These are phyloP conservation scores for Pyrenochaeta sp. DNA, from an alignment of 2,329 filamentous ascomycete species.

Conservation along the genomic window DNA sequence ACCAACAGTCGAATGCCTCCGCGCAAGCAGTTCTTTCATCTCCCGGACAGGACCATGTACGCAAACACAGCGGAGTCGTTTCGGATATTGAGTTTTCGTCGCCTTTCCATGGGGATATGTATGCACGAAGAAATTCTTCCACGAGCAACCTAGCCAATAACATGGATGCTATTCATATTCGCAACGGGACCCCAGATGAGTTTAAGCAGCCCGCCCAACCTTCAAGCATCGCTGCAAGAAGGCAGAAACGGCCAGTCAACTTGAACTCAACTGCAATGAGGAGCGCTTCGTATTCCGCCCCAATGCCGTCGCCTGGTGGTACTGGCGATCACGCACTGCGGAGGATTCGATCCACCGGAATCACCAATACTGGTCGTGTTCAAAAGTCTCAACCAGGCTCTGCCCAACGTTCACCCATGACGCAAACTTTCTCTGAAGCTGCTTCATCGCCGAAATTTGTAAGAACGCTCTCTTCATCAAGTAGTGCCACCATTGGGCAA, in stretches of 20 bases:
- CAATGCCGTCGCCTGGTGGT: constrained; percentile 50
- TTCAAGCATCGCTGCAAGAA: constrained; percentile 51
- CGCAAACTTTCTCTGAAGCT: constrained; percentile 55
- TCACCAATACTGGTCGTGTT: constrained; percentile 54
- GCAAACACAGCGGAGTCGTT: constrained; percentile 38
- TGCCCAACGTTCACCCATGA: constrained; percentile 58
- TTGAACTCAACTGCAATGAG: constrained; percentile 48
- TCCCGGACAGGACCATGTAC: constrained; percentile 35
- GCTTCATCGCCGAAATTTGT: constrained; percentile 56
- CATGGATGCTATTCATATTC: constrained; percentile 49
- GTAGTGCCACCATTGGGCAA: constrained; percentile 43
- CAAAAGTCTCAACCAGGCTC: constrained; percentile 55
- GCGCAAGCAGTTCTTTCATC: constrained; percentile 45
- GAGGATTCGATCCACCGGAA: constrained; percentile 57
- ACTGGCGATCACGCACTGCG: constrained; percentile 51
- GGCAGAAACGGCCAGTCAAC: constrained; percentile 51
- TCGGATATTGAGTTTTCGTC: constrained; percentile 42
- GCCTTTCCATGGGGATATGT: constrained; percentile 42
- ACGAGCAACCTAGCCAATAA: constrained; percentile 49
- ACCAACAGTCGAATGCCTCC: constrained; percentile 47
- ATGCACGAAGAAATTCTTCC: constrained; percentile 47
- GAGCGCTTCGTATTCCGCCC: constrained; percentile 53
- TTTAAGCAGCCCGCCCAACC: constrained; percentile 50
- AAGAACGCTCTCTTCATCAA: constrained; percentile 49
- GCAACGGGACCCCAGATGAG: constrained; percentile 40